Evolutionary conservation across 805 yeast species (phyloP), one percentile per base, ranked within the genome.

Genomic region (Candida easanensis): DNA sequence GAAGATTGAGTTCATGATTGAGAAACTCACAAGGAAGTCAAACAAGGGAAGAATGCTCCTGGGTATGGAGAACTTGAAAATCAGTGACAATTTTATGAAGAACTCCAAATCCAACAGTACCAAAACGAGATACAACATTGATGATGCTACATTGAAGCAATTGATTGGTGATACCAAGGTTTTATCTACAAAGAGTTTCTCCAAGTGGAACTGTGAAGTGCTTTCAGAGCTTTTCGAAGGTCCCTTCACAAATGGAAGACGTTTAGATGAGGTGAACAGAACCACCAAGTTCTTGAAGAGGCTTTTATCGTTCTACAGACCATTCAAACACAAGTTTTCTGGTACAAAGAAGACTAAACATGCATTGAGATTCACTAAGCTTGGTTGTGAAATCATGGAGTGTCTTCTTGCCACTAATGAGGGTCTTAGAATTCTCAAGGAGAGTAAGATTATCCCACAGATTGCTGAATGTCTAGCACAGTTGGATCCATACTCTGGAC

Each of bases 401-500:
- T 74, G 84, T 35, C 65, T 91, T 7, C 65, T 88, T 2, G 68
- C 78, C 1, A 74, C 77, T 23, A 70, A 73, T 0, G 84, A 76
- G 46, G 97, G 97, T 10, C 74, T 78, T 31, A 74, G 72, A 47
- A 83, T 80, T 50, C 67, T 88, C 14, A 65, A 73, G 26, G 84
- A 79, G 42, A 88, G 84, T 62, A 90, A 93, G 62, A 69, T 90
- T 7, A 62, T 91, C 27, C 86, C 96, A 1, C 98, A 91, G 59
- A 73, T 91, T 39, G 89, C 95, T 0, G 97, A 93, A 53, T 82
- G 95, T 39, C 69, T 91, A 33, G 93, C 93, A 0, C 96, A 87
- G 61, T 67, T 87, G 17, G 95, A 86, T 55, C 91, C 91, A 0
- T 73, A 70, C 58, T 82, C 89, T 57, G 95, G 95, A 0, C 76